Evolutionary conservation across 495 filamentous ascomycete genomes (phyloP).

Genomic region (Hypomontagnella submonticulosa): DNA sequence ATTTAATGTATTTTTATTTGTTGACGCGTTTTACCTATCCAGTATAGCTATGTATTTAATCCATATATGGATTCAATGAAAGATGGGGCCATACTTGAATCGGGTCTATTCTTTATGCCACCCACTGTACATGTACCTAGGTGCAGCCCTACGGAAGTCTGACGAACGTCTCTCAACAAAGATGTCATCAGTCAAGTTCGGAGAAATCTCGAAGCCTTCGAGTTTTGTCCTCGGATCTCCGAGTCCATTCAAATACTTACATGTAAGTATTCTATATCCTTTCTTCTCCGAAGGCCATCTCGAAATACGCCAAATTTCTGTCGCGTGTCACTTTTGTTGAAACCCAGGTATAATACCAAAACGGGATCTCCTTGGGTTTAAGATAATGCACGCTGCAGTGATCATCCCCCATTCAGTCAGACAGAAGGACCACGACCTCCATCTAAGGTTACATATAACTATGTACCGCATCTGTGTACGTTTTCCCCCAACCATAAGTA

Average conservation of each 20-base stretch:
- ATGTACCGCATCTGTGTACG: constrained; percentile 10
- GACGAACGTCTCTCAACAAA: constrained; percentile 32
- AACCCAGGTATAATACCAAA: constrained; percentile 3
- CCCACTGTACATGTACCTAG: too few species aligned
- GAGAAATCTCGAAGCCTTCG: constrained; percentile 24
- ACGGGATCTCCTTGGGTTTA: background rate
- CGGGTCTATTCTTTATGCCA: too few species aligned
- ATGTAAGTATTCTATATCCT: background rate
- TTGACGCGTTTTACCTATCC: too few species aligned
- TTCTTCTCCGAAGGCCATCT: background rate
- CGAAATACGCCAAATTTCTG: background rate
- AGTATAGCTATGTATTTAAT: too few species aligned
- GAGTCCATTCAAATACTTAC: constrained; percentile 14
- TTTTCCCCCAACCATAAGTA: constrained; percentile 10
- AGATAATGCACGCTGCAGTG: constrained; percentile 22
- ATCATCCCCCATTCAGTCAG: constrained; percentile 18
- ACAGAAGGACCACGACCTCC: constrained; percentile 13
- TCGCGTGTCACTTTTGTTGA: constrained; percentile 16
- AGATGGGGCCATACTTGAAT: too few species aligned
- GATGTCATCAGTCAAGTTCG: constrained; percentile 19
- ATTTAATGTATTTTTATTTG: too few species aligned
- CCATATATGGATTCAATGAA: too few species aligned
- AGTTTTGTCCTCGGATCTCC: constrained; percentile 31
- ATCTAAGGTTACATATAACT: background rate
- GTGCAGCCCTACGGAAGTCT: constrained; percentile 24